Evolutionary conservation across 805 yeast species (phyloP).

Genomic region (Yarrowia phangngaensis): DNA sequence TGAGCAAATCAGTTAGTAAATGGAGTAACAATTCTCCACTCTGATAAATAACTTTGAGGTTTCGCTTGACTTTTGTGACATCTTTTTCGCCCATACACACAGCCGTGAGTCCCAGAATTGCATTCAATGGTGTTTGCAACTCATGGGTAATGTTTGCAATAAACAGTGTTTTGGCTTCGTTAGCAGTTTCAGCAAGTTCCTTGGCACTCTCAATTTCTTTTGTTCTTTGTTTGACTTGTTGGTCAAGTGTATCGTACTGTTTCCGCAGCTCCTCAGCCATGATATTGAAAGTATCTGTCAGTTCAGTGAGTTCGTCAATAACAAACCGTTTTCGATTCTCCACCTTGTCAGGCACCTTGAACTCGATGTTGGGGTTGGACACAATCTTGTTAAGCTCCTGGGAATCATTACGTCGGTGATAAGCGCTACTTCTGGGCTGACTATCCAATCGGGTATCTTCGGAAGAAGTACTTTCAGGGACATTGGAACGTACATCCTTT

Average conservation of each 20-base stretch:
- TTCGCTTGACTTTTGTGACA: conserved; percentile 60
- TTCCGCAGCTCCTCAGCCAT: conserved; percentile 85
- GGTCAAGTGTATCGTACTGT: conserved; percentile 80
- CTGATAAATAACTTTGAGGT: conserved; percentile 76
- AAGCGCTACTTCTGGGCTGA: conserved; percentile 1
- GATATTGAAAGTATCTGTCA: conserved; percentile 81
- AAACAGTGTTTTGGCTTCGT: conserved; percentile 92
- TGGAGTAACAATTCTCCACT: conserved; percentile 88
- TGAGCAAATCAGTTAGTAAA: conserved; percentile 81
- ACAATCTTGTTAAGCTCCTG: conserved; percentile 5
- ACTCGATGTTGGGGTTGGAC: conserved; percentile 23
- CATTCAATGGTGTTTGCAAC: conserved; percentile 90
- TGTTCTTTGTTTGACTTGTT: conserved; percentile 80
- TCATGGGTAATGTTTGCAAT: conserved; percentile 93
- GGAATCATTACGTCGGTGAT: conserved; percentile 2
- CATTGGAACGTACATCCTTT: not conserved
- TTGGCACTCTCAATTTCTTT: conserved; percentile 84
- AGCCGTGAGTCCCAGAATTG: conserved; percentile 93
- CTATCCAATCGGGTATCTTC: conserved; percentile 7
- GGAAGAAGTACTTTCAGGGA: conserved; percentile 10
- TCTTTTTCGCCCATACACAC: conserved; percentile 86
- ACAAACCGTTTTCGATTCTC: conserved; percentile 32
- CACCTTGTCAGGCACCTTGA: conserved; percentile 34
- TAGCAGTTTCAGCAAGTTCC: conserved; percentile 87
- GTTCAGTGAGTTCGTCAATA: conserved; percentile 76